Evolutionary conservation across 441 rosid species (phyloP), one percentile per base, ranked within the genome.

Genomic region (Metrosideros polymorpha): DNA sequence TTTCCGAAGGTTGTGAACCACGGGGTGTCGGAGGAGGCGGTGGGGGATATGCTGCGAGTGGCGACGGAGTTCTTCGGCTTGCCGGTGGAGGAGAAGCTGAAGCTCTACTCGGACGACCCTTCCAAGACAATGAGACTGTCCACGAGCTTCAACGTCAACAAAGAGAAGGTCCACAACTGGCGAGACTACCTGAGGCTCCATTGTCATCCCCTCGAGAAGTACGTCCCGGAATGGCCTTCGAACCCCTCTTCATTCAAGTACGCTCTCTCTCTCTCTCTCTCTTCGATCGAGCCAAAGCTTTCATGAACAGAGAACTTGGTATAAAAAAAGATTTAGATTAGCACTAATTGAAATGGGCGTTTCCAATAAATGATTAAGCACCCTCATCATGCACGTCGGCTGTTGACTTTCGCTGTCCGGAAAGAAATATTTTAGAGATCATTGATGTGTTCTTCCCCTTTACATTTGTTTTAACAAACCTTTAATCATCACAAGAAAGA

Each of bases 121-220:
- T 83, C 94, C n/a, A 93, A 88, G 91, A 93, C 97, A 66, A 85
- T 88, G 85, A 92, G 97, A 88, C 88, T 94, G 77, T 93, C 97
- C 0, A 94, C 97, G 9, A 94, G 97, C 82, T 94, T 94, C 47
- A 93, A 94, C 86, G 91, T 94, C 25, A 94, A 90, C 1, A 94
- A 93, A 85, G 97, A 94, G 91, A 90, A 90, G 49, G 90, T 94
- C 45, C 93, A 94, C 43, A 94, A 93, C 77, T 94, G 97, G 97
- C 91, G 97, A 85, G 97, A 94, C 77, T 94, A 93, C 82, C 94
- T 94, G 5, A 89, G 97, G 76, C 94, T 94, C 87, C 95, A 94
- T 89, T 94, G 97, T 82, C 71, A 93, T 88, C 97, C 97, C 85
- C 90, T 94, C 30, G 76, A 92, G 43, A 93, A 93, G 86, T 94